Conservation (phyloP, 2,329 filamentous ascomycete genomes). For the Neurospora sp. region DNA sequence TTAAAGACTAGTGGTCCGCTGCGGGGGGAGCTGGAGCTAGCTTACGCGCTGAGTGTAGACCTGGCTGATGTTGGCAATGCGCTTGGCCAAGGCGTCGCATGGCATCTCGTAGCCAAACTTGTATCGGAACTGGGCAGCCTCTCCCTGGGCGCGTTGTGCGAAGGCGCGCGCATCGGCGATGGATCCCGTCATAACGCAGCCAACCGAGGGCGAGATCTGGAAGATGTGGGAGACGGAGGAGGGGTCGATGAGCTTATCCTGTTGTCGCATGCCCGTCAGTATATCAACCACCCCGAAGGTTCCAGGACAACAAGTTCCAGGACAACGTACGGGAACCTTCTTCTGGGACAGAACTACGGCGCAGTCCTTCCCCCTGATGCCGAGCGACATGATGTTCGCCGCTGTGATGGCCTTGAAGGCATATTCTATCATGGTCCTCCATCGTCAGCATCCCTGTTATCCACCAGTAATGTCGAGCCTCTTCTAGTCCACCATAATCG, state of each 20-base stretch:
- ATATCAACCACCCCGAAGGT: conserved; percentile 12
- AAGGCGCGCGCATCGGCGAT: conserved; percentile 95
- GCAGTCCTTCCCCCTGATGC: conserved; percentile 91
- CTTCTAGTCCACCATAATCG: not conserved
- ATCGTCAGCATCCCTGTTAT: conserved; percentile 8
- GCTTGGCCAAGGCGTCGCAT: conserved; percentile 90
- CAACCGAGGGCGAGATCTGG: conserved; percentile 89
- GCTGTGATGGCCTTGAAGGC: conserved; percentile 99
- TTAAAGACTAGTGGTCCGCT: not conserved
- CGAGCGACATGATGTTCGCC: conserved; percentile 97
- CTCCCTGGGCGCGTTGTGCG: conserved; percentile 83
- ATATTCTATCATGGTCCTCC: conserved; percentile 63
- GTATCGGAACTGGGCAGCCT: conserved; percentile 97
- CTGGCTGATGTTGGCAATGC: conserved; percentile 97
- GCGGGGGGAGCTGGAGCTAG: conserved; percentile 2
- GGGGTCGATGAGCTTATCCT: conserved; percentile 99
- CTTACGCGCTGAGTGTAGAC: conserved; percentile 92
- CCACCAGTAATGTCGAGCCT: not conserved
- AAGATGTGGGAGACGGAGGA: conserved; percentile 96
- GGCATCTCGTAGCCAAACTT: conserved; percentile 99
- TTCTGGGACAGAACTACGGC: conserved; percentile 97
- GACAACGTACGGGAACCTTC: conserved; percentile 82
- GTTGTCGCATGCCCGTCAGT: conserved; percentile 21
- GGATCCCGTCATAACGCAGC: conserved; percentile 96
- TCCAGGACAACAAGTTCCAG: conserved; percentile 12